These are phyloP conservation scores for Perilla frutescens DNA, from an alignment of 257 asterid species.

Conservation along the genomic window DNA sequence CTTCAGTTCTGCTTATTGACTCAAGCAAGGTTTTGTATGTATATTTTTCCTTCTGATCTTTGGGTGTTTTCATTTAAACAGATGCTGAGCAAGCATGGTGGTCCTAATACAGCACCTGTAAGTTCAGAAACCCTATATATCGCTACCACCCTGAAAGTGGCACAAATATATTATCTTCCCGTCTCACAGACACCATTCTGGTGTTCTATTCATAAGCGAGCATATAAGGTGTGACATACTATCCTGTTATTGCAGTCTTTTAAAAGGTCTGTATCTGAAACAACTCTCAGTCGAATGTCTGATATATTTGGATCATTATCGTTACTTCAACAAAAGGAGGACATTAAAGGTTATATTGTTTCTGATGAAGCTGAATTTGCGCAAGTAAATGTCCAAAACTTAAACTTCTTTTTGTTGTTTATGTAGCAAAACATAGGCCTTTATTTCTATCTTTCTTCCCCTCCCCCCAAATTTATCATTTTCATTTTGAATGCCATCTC, in stretches of 20 bases:
- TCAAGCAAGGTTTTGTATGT: not conserved
- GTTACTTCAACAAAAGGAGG: slow-evolving; percentile 61
- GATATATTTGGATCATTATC: slow-evolving; percentile 72
- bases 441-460: not conserved
- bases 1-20: slow-evolving; percentile 11
- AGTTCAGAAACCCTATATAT: slow-evolving; percentile 40
- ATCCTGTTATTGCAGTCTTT: slow-evolving; percentile 52
- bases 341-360: slow-evolving; percentile 54
- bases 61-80: slow-evolving; percentile 39
- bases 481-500: slow-evolving; percentile 14
- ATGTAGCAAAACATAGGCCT: slow-evolving; percentile 4
- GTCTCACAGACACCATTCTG: slow-evolving; percentile 19
- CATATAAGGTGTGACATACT: not conserved
- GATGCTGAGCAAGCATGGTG: slow-evolving; percentile 87
- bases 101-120: slow-evolving; percentile 53
- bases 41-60: slow-evolving; percentile 21
- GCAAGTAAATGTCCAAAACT: not conserved
- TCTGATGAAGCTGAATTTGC: slow-evolving; percentile 22
- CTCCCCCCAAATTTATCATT: not conserved
- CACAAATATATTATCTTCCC: not conserved
- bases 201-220: not conserved
- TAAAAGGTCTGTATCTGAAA: slow-evolving; percentile 81
- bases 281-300: slow-evolving; percentile 71
- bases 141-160: not conserved
- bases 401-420: not conserved